These are phyloP conservation scores for Diphasiastrum complanatum DNA, from an alignment of 83 land plant genomes.

Conservation along the genomic window DNA sequence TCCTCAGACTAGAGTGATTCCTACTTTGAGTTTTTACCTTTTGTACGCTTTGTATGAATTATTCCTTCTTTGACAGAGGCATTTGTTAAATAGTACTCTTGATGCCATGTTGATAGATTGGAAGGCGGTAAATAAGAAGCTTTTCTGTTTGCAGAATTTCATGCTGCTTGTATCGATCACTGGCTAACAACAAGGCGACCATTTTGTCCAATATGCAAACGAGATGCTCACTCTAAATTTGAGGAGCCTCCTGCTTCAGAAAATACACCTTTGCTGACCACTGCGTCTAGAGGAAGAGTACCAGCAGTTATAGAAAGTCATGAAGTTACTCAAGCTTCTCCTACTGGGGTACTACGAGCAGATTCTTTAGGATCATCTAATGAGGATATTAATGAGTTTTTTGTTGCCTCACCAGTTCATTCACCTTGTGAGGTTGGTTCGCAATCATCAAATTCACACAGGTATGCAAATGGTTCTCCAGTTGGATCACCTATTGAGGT, in stretches of 20 bases:
- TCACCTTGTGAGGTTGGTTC: too few relatives aligned
- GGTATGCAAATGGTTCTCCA: too few relatives aligned
- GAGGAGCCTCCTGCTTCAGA: conserved; percentile 3
- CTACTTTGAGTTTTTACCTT: too few relatives aligned
- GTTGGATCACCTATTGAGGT: too few relatives aligned
- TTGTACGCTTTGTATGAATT: not conserved
- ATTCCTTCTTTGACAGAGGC: not conserved
- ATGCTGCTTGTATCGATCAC: conserved; percentile 7
- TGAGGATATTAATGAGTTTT: too few relatives aligned
- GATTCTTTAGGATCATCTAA: too few relatives aligned
- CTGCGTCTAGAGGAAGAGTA: not conserved
- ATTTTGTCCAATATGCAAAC: conserved; percentile 20
- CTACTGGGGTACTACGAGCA: too few relatives aligned
- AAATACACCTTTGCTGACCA: conserved; percentile 1
- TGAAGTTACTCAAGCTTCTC: too few relatives aligned
- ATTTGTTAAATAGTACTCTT: not conserved
- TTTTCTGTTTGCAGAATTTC: conserved; percentile 11
- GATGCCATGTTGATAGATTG: not conserved
- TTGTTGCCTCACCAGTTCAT: too few relatives aligned
- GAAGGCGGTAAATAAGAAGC: not conserved
- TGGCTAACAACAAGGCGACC: conserved; percentile 8
- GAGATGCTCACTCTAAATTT: conserved; percentile 7
- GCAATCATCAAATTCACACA: too few relatives aligned
- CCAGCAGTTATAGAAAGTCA: too few relatives aligned
- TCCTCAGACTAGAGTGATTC: not conserved